Evolutionary conservation across 2,329 filamentous ascomycete species (phyloP), one percentile per base, ranked within the genome.

Genomic region (Lasiodiplodia sp.): DNA sequence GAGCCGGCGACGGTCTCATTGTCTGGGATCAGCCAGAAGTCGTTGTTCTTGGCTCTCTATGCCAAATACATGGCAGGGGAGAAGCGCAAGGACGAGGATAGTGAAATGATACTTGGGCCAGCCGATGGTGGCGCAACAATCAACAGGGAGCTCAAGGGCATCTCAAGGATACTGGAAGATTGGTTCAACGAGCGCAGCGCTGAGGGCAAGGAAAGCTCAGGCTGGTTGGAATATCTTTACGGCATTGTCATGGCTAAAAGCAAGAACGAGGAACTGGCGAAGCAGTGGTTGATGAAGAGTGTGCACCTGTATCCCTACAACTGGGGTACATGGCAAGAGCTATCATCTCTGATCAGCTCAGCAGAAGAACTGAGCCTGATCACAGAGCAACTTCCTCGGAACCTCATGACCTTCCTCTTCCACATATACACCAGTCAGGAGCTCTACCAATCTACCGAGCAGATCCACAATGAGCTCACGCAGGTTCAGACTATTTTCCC

Each of bases 301-400:
- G 92, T 97, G 11, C 92, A 96, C 77, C 83, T 93, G 51, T 97
- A 94, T 75, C 92, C 94, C 1, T 97, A 94, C 87, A 97, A 98
- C 77, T 99, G 96, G 96, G 93, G 94, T 8, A 94, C 94, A 70
- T 99, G 96, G 96, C 87, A 96, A 69, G 96, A 99, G 81, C 88
- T 99, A 78, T 92, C 92, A 4, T 90, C 90, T 49, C 84, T 98
- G 31, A 88, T 97, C 69, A 88, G 89, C 44, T 89, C 91, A 40
- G 86, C 91, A 10, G 94, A 97, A 79, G 93, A 97, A 91, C 83
- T 96, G 69, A 91, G 91, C 76, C 86, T 88, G 74, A 87, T 95
- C 67, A 85, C 89, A 69, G 86, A 88, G 44, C 88, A 91, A 68
- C 86, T 97, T 37, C 95, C 96, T 1, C 91, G 93, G 73, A 96